These are phyloP conservation scores for Suhomyces terraborum DNA, from an alignment of 1,139 yeast genomes.

Conservation along the genomic window DNA sequence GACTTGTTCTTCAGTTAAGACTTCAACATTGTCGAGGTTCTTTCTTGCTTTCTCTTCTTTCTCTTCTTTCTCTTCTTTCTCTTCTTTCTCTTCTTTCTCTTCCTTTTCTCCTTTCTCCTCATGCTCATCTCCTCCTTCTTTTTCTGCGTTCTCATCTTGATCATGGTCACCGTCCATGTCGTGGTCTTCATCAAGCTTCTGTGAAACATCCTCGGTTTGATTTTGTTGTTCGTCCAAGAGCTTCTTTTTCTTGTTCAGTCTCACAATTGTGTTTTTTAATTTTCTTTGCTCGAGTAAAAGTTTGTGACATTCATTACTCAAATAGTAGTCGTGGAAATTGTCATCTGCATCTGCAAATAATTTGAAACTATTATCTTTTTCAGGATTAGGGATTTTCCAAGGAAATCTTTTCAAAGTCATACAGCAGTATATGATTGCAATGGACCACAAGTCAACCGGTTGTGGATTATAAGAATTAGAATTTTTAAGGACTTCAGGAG, in stretches of 20 bases:
- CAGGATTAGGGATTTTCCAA: slow-evolving; percentile 89
- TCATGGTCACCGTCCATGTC: slow-evolving; percentile 1
- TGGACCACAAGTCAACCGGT: slow-evolving; percentile 93
- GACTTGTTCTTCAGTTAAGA: slow-evolving; percentile 37
- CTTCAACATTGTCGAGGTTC: slow-evolving; percentile 25
- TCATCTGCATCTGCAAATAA: slow-evolving; percentile 57
- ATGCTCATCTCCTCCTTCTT: slow-evolving; percentile 14
- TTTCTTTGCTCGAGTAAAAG: slow-evolving; percentile 48
- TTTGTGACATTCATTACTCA: slow-evolving; percentile 53
- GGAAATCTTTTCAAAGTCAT: slow-evolving; percentile 94
- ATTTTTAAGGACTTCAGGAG: slow-evolving; percentile 86
- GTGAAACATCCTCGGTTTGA: not conserved
- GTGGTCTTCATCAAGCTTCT: slow-evolving; percentile 1
- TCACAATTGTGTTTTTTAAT: slow-evolving; percentile 43
- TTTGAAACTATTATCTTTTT: slow-evolving; percentile 81
- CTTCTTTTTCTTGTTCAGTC: slow-evolving; percentile 48
- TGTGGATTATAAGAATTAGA: slow-evolving; percentile 81
- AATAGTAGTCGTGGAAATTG: slow-evolving; percentile 53
- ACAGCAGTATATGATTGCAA: slow-evolving; percentile 93
- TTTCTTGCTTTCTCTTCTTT: slow-evolving; percentile 17
- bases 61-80: slow-evolving; percentile 12
- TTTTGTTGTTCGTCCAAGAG: slow-evolving; percentile 17
- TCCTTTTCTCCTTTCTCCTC: slow-evolving; percentile 8
- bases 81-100: slow-evolving; percentile 13
- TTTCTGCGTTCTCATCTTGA: slow-evolving; percentile 8